Base-by-base conservation (phyloP, 140 eudicot species). In the Anethum foeniculum region DNA sequence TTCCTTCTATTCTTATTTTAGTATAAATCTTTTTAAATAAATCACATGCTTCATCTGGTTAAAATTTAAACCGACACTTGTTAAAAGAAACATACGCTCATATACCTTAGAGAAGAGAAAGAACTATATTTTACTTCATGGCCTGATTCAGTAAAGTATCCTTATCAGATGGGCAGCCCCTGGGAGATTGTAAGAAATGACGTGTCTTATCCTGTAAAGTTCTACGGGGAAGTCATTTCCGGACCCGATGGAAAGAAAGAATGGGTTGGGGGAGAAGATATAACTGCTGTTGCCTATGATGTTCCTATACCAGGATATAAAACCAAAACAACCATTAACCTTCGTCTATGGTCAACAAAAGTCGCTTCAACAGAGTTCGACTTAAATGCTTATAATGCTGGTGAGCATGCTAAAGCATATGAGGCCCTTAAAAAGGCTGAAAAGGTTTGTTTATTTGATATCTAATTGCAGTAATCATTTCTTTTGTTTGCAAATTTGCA, bases 101-200 rank as follows among this genome's bases (percentile, higher is more conserved):
- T 18, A 16, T 15, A 71, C 27, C 27, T 71, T 65, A 65, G 19
- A 62, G 71, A 27, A 64, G 52, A 38, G 36, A 7, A 73, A 41
- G 3, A 43, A 75, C 34, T 74, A 5, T 49, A 0, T 3, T 14
- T 16, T 72, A 16, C 44, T n/a, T 28, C 62, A 83, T 48, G 28
- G 38, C 32, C 48, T 83, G 60, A 49, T 77, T 44, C 73, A 67
- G n/a, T 44, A 28, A 73, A 65, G 44, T 51, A 80, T 77, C 41
- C 76, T 72, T 71, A 83, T 49, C 88, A 94, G 98, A 87, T 94
- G 93, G 98, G 98, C 30, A 94, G 88, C 86, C 98, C 98, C 34
- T 94, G 98, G 98, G 98, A 94, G 85, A 83, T 94, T 84, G 93
- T 90, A 77, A 87, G 97, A 84, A 92, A 94, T 65, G 97, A 90